Evolutionary conservation across 495 filamentous ascomycete species (phyloP), one percentile per base, ranked within the genome.

Genomic region (Parmelia sp.): DNA sequence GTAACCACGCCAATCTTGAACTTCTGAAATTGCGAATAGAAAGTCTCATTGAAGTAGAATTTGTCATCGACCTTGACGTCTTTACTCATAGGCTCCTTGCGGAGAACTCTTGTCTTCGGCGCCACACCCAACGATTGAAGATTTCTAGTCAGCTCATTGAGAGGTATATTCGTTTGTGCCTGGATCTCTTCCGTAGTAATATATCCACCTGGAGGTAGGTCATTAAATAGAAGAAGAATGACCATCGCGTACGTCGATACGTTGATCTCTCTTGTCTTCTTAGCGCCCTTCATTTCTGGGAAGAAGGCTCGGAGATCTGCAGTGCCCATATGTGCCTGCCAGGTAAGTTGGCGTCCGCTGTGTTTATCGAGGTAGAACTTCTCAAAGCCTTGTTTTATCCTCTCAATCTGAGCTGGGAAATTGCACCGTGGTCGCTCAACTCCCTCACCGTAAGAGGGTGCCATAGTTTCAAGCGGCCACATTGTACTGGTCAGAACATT

Each of bases 161-260:
- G 68, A 0, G 91, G 88, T n/a, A 99, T 96, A 45, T 86, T 88
- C 1, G 94, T 97, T 59, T 79, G 81, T 0, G 83, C 83, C 72
- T 93, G 87, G 62, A 99, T 91, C 55, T 96, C 92, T 67, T 94
- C 88, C 58, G 88, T 94, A 0, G 85, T 89, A 17, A 96, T 73
- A 39, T 78, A 84, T 65, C 87, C 80, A 45, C 81, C 85, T 1
- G 84, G 75, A 7, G 78, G 77, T 0, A 95, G 63, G 53, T 92
- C 85, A 69, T 97, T 97, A 81, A 97, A 99, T 0, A 96, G 84
- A 57, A 94, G 68, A 35, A 99, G 76, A 23, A 99, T 87, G 39
- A 97, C 72, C 89, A 97, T 94, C 62, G 86, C 90, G 70, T 94
- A 96, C 0, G 94, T 99, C 3, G 91, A 86, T 3, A 97, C 91